phyloP scores from a whole-genome alignment of 257 asterid genomes.

The Penstemon newberryi region DNA sequence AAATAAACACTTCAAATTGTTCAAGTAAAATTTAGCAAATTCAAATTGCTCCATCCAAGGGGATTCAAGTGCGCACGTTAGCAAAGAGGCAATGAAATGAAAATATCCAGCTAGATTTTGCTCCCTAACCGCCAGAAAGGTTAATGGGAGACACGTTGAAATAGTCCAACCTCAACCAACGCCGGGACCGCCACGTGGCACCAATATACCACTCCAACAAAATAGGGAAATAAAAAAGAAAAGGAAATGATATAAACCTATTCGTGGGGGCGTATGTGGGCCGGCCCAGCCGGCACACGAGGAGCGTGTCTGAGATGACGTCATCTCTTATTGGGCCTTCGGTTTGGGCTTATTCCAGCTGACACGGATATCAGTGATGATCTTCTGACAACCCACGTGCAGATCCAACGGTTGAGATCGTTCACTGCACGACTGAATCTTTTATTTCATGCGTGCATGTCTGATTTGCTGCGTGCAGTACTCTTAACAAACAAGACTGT shows the following conservation, averaged over 20 bases:
- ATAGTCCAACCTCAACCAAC: slow-evolving; percentile 18
- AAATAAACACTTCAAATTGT: not conserved
- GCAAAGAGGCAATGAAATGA: slow-evolving; percentile 1
- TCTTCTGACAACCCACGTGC: slow-evolving; percentile 60
- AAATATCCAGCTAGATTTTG: slow-evolving; percentile 30
- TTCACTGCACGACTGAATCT: slow-evolving; percentile 7
- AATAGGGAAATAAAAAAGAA: not conserved
- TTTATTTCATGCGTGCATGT: slow-evolving; percentile 23
- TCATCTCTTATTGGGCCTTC: slow-evolving; percentile 28
- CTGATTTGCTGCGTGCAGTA: not conserved
- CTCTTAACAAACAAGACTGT: slow-evolving; percentile 8
- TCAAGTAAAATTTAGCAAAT: not conserved
- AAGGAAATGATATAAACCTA: not conserved
- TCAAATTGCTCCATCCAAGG: not conserved
- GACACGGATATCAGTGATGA: slow-evolving; percentile 18
- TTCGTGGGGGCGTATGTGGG: slow-evolving; percentile 45
- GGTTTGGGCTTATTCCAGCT: slow-evolving; percentile 17
- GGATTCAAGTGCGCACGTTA: slow-evolving; percentile 35
- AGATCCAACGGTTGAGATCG: slow-evolving; percentile 41
- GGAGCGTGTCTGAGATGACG: slow-evolving; percentile 46
- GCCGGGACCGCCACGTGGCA: slow-evolving; percentile 35
- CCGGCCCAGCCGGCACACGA: slow-evolving; percentile 68
- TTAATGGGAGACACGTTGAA: slow-evolving; percentile 39
- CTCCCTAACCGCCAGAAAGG: slow-evolving; percentile 26
- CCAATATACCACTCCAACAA: not conserved